Evolutionary conservation across 331 rosid species (phyloP).

Genomic region (Acacia pycnantha): DNA sequence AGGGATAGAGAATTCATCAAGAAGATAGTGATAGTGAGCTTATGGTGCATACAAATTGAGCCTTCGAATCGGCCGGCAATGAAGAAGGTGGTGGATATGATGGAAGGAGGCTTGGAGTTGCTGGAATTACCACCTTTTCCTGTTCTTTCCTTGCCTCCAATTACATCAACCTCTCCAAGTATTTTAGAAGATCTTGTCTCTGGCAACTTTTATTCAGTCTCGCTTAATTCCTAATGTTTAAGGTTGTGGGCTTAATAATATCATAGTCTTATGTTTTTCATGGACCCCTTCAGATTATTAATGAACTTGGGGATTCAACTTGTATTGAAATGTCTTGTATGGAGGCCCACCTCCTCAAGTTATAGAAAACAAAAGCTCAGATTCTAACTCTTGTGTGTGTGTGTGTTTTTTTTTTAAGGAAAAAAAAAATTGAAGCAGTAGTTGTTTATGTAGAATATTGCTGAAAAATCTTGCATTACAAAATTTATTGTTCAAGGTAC

Average conservation of each 20-base stretch:
- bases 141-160: slow-evolving; percentile 31
- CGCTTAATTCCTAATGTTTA: neutral
- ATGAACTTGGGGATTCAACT: neutral
- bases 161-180: neutral
- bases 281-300: neutral
- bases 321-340: neutral
- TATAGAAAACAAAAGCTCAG: neutral
- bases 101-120: slow-evolving; percentile 35
- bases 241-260: neutral
- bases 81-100: slow-evolving; percentile 40
- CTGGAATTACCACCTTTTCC: slow-evolving; percentile 51
- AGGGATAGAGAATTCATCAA: slow-evolving; percentile 24
- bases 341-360: neutral
- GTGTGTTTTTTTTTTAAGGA: too few relatives aligned
- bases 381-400: too few relatives aligned
- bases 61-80: slow-evolving; percentile 44
- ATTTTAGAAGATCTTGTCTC: neutral
- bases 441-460: too few relatives aligned
- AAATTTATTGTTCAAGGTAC: too few relatives aligned
- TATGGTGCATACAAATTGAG: slow-evolving; percentile 54
- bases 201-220: neutral
- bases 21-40: slow-evolving; percentile 38
- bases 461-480: too few relatives aligned
- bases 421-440: too few relatives aligned
- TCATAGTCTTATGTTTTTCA: neutral